phyloP scores from a whole-genome alignment of 495 filamentous ascomycete genomes.

The Penicillium paxilli region DNA sequence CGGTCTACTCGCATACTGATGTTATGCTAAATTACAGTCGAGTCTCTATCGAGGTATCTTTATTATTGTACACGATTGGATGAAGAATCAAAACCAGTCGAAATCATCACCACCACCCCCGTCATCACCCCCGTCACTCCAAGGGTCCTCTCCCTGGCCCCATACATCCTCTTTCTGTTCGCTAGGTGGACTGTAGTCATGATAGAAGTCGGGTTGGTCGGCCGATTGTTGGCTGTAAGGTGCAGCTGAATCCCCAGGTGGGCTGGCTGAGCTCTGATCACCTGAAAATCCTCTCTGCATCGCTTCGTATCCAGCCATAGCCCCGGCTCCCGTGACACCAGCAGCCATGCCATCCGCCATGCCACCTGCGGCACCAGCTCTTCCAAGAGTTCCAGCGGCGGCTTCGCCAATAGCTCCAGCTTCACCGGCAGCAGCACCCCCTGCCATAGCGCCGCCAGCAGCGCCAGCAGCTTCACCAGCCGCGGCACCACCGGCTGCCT shows the following conservation, averaged over 20 bases:
- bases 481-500: conserved; percentile 45
- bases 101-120: conserved; percentile 39
- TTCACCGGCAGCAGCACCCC: conserved; percentile 41
- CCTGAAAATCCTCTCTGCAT: conserved; percentile 52
- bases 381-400: conserved; percentile 31
- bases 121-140: conserved; percentile 31
- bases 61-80: conserved; percentile 14
- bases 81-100: conserved; percentile 32
- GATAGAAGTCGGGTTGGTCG: conserved; percentile 23
- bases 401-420: conserved; percentile 39
- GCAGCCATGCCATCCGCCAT: conserved; percentile 43
- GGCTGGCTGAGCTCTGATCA: conserved; percentile 7
- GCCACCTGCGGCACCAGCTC: conserved; percentile 31
- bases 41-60: conserved; percentile 6
- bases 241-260: neutral
- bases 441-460: conserved; percentile 35
- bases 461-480: conserved; percentile 45
- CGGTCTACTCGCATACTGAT: too few species aligned
- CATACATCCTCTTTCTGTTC: conserved; percentile 17
- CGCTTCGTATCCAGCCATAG: conserved; percentile 64
- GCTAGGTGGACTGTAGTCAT: conserved; percentile 5
- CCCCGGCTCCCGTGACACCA: conserved; percentile 52
- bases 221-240: conserved; percentile 13
- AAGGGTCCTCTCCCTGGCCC: conserved; percentile 33
- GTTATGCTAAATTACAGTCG: neutral